Conservation (phyloP, 495 filamentous ascomycete genomes). For the Cercophora scortea region DNA sequence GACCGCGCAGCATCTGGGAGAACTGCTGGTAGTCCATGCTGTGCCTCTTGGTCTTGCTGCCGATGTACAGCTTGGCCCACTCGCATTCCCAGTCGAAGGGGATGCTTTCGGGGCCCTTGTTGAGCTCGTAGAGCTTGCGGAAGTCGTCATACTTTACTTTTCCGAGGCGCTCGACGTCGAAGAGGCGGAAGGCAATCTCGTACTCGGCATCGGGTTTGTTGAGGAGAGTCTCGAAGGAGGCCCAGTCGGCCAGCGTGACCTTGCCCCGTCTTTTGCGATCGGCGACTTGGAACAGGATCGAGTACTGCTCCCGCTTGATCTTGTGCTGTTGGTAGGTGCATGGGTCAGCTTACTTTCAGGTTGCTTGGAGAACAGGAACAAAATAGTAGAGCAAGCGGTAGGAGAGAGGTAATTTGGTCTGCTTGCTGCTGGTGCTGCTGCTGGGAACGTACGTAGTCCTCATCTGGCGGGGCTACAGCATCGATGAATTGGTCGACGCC, state of each 20-base stretch:
- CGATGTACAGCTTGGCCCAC: conserved; percentile 93
- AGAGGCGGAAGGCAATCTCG: conserved; percentile 94
- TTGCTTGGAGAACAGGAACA: conserved; percentile 8
- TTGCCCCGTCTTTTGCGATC: conserved; percentile 66
- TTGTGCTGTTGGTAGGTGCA: conserved; percentile 61
- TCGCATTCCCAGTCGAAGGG: conserved; percentile 96
- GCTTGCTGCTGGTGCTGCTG: not conserved
- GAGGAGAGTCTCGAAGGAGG: conserved; percentile 85
- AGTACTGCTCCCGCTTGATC: conserved; percentile 90
- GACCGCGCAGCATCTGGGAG: conserved; percentile 91
- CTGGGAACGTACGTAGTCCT: conserved; percentile 73
- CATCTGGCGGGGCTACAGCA: conserved; percentile 76
- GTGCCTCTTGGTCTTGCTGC: conserved; percentile 74
- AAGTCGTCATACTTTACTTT: conserved; percentile 83
- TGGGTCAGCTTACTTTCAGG: conserved; percentile 12
- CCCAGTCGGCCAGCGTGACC: conserved; percentile 79
- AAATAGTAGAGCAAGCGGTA: not conserved
- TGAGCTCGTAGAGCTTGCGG: conserved; percentile 67
- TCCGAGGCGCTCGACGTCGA: conserved; percentile 76
- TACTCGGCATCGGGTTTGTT: conserved; percentile 95
- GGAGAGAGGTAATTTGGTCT: not conserved
- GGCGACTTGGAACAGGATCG: conserved; percentile 83
- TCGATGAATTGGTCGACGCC: conserved; percentile 76
- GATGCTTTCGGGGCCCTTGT: conserved; percentile 71
- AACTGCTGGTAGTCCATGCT: conserved; percentile 94